A percentile compares a stretch with the other conserved stretches of the same genome.
These are phyloP conservation scores for Arachnomyces sp. DNA, from an alignment of 2,329 filamentous ascomycete species.

Conservation along the genomic window DNA sequence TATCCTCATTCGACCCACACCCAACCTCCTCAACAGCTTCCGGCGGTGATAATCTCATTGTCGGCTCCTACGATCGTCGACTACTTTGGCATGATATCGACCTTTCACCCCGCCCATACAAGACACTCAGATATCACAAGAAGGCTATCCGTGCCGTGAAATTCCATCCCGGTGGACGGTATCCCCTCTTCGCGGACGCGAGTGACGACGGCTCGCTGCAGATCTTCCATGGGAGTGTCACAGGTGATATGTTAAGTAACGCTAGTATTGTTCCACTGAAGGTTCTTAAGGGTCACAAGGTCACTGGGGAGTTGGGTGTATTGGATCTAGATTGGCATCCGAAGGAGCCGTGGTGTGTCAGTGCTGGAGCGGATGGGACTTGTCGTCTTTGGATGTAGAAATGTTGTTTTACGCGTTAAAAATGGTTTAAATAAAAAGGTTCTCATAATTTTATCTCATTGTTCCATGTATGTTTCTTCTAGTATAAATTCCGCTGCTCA, in stretches of 20 bases:
- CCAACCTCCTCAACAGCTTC: constrained; percentile 82
- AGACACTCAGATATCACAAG: constrained; percentile 89
- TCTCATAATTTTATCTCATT: constrained; percentile 6
- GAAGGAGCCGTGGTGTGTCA: constrained; percentile 85
- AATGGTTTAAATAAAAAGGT: constrained; percentile 14
- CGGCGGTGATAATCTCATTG: constrained; percentile 86
- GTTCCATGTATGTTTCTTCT: too few species aligned
- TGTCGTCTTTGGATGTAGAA: constrained; percentile 75
- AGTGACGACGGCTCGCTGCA: constrained; percentile 92
- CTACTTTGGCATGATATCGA: constrained; percentile 97
- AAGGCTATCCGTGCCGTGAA: constrained; percentile 85
- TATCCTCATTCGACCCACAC: constrained; percentile 89
- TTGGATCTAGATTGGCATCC: constrained; percentile 96
- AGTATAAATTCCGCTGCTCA: too few species aligned
- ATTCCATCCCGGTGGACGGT: constrained; percentile 69
- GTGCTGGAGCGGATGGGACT: constrained; percentile 88
- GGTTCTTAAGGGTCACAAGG: constrained; percentile 81
- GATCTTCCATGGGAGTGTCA: constrained; percentile 94
- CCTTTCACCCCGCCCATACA: constrained; percentile 81
- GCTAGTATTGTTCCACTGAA: constrained; percentile 94
- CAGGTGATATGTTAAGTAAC: constrained; percentile 90
- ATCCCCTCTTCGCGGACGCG: constrained; percentile 86
- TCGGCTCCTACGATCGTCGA: constrained; percentile 88
- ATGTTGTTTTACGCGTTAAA: neutral
- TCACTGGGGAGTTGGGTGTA: constrained; percentile 78